Evolutionary conservation across 2,329 filamentous ascomycete genomes (phyloP), one percentile per base, ranked within the genome.

Genomic region (Cercospora nicotianae): DNA sequence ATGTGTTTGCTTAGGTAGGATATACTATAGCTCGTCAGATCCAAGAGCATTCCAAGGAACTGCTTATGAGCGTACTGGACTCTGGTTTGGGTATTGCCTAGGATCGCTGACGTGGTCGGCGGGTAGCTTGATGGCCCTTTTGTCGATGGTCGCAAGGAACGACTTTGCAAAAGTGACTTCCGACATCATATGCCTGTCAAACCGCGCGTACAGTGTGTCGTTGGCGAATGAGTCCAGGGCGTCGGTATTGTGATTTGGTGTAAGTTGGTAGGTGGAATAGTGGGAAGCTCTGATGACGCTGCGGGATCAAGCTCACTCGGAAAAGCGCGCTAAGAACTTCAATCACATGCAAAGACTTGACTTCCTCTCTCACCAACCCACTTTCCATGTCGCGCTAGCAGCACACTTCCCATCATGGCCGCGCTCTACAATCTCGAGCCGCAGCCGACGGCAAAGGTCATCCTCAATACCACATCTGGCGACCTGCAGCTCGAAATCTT

Each of bases 391-490:
- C 48, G 36, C 55, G 33, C 63, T 62, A 60, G 45, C 65, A 23
- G 30, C 60, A 23, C 16, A 30, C 7, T n/a, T 23, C 42, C 33
- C 77, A 53, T 60, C 45, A 97, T 98, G 94, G 94, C 93, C 66
- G 85, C 91, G 55, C 90, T 94, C 67, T 98, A 98, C 81, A 96
- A 96, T 75, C 92, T 96, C 76, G 94, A 97, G 81, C 94, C 95
- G 63, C 93, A 94, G 77, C 93, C 95, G 57, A 97, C 94, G 67
- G 95, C 91, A 23, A 97, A 95, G 72, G 93, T 92, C 66, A 89
- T 97, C 72, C 85, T 99, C 51, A 90, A 96, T 80, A 99, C 95
- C 9, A 96, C 92, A 6, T 85, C 90, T 57, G 95, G 95, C 80
- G 94, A 97, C 76, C 86, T 99, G 67, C 90, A 91, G 42, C 87